Base-by-base conservation (phyloP, 352 stramenopile genomes). In the Phytophthora pistaciae region DNA sequence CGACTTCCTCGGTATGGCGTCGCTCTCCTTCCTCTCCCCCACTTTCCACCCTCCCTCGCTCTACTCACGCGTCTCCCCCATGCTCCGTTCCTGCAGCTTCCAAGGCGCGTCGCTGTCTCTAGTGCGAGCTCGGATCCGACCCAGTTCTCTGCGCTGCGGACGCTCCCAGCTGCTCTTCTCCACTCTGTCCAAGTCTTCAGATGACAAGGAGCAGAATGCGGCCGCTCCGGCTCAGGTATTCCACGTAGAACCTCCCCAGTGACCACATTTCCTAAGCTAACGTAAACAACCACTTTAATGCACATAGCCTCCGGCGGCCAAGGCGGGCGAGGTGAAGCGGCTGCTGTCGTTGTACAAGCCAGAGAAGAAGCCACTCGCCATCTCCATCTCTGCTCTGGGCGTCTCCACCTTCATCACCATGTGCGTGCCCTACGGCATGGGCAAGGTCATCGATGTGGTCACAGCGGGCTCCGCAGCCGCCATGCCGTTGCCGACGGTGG, bases 381-480 rank as follows among this genome's bases (percentile, higher is more conserved):
- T 93, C n/a, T 92, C 89, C 11, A 83, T 91, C 56, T 82, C 83
- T 0, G 77, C 87, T 55, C 72, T 96, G 7, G 70, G 74, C 3
- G 66, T 94, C 13, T 96, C 88, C 1, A 94, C 86, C 1, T 79
- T 77, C 36, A 90, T 95, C 49, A 89, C 84, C 25, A 93, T 95
- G 85, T 86, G 75, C 60, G 77, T 95, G 16, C 90, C 90, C 11
- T 91, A 91, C 50, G 90, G 88, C 63, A 95, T 96, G 79, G 90
- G 88, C 20, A 85, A 85, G 60, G 84, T 95, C 57, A 95, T 96
- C 60, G 90, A 96, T 50, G 80, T 88, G 5, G 82, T 95, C 56
- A 85, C 79, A 11, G 73, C 82, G 0, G 71, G 77, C 10, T 74
- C 86, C 16, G 75, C 74, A 59, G 73, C 74, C 20, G 70, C 72